Base-by-base conservation (phyloP, 2,329 filamentous ascomycete genomes). In the Allantophomopsis lycopodina region DNA sequence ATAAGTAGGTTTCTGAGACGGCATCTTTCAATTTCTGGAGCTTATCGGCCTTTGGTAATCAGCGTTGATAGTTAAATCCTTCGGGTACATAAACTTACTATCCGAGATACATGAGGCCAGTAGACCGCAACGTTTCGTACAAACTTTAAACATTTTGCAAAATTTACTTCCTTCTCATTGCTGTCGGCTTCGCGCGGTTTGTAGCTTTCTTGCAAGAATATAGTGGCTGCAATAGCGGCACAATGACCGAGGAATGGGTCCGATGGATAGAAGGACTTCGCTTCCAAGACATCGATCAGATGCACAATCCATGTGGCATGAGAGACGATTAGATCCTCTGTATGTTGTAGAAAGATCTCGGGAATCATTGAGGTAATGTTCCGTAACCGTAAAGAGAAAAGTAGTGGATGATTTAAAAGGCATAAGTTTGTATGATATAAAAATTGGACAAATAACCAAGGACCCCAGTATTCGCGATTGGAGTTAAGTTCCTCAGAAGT, bases 261-360 rank as follows among this genome's bases (percentile, higher is more conserved):
- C 5, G 64, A 64, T 7, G 66, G 58, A 36, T 60, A 52, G 40
- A 69, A 67, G 0, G 50, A 52, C 48, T 66, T 63, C 46, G 63
- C 57, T 52, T 60, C 55, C 42, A 64, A 57, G 44, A 61, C 60
- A 36, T 68, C 62, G 35, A 72, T 61, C 37, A 69, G 65, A 47
- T 69, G 65, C 4, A 70, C 60, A 18, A 71, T 68, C 69, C 69
- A 72, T 1, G 63, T 63, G 0, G 65, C 65, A 43, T 71, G 68
- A 0, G 63, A 64, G 1, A 63, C 61, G 20, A 70, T 68, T 18
- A 67, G 55, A 40, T 71, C 68, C 11, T 65, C 66, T 1, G 65
- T 70, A 44, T 71, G 66, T 36, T 71, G 68, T 1, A 73, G 58
- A 15, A 72, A 73, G 1, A 69, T 65, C 38, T 72, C 66, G 0